Conservation (phyloP, 164 flowering plant genomes). For the Chloranthus sessilifolius region DNA sequence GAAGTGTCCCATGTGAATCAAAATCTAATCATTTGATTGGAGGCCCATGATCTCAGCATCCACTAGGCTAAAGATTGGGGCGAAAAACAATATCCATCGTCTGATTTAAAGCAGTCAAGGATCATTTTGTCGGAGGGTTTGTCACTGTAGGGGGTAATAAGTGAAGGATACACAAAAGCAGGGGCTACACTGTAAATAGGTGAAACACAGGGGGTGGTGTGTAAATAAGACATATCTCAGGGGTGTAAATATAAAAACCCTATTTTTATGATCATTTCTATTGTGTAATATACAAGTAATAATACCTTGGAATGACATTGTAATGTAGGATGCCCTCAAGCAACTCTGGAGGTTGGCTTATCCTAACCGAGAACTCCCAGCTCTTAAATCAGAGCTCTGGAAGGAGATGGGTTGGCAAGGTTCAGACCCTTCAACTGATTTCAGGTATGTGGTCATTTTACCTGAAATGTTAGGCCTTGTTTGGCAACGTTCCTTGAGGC, state of each 20-base stretch:
- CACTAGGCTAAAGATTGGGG: too few relatives aligned
- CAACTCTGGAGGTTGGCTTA: constrained; percentile 83
- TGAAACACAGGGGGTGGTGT: too few relatives aligned
- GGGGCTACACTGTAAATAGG: too few relatives aligned
- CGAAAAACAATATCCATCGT: too few relatives aligned
- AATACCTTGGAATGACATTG: constrained; percentile 4
- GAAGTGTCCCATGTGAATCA: too few relatives aligned
- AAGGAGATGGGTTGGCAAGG: constrained; percentile 99
- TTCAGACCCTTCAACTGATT: constrained; percentile 93
- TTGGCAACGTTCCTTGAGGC: background rate
- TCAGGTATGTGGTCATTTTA: constrained; percentile 44
- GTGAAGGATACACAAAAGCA: too few relatives aligned
- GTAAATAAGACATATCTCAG: too few relatives aligned
- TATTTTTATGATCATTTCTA: background rate
- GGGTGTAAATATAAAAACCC: background rate
- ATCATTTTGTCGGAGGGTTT: too few relatives aligned
- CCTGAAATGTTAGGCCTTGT: background rate
- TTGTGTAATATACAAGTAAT: background rate
- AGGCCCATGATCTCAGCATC: too few relatives aligned
- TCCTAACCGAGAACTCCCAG: constrained; percentile 68
- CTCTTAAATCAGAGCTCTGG: constrained; percentile 88
- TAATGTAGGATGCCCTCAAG: constrained; percentile 80
- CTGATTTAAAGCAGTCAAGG: too few relatives aligned
- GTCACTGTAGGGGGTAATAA: too few relatives aligned
- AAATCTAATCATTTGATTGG: too few relatives aligned